A percentile compares a stretch with the other conserved stretches of the same genome.
Conservation (phyloP, 768 basidiomycete species). For the Mycena haematopus region DNA sequence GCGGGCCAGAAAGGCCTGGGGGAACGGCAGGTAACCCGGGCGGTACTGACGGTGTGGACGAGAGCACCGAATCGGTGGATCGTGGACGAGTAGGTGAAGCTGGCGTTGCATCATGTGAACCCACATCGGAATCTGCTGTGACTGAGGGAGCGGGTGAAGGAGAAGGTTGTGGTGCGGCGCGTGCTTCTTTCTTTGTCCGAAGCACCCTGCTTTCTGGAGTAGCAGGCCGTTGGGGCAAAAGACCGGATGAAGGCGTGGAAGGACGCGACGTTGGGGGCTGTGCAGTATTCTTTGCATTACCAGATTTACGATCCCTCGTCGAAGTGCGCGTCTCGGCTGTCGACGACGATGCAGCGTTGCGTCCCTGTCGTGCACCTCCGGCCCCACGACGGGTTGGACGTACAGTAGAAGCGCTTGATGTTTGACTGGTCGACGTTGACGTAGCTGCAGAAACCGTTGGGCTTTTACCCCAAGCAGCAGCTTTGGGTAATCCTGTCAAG, state of each 20-base stretch:
- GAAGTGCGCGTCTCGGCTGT: slow-evolving; percentile 40
- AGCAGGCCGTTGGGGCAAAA: slow-evolving; percentile 48
- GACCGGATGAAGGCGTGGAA: slow-evolving; percentile 53
- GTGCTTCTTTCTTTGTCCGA: slow-evolving; percentile 47
- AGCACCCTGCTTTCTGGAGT: slow-evolving; percentile 46
- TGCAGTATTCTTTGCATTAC: slow-evolving; percentile 50
- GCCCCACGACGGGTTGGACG: slow-evolving; percentile 52
- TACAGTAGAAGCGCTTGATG: slow-evolving; percentile 35
- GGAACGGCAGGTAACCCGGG: slow-evolving; percentile 48
- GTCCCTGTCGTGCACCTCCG: slow-evolving; percentile 53
- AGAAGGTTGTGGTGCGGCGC: slow-evolving; percentile 36
- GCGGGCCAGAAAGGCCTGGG: slow-evolving; percentile 51
- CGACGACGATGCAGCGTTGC: slow-evolving; percentile 37
- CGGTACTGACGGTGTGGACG: slow-evolving; percentile 43
- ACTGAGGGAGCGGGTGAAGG: slow-evolving; percentile 57
- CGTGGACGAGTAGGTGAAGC: slow-evolving; percentile 47
- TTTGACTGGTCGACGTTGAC: slow-evolving; percentile 29
- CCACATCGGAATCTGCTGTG: slow-evolving; percentile 57
- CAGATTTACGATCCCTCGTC: slow-evolving; percentile 39
- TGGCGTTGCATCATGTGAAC: slow-evolving; percentile 51
- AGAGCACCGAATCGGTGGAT: slow-evolving; percentile 45
- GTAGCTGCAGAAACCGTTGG: slow-evolving; percentile 30
- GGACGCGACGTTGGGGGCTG: slow-evolving; percentile 68
- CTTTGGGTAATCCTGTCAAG: slow-evolving; percentile 65
- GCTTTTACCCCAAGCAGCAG: slow-evolving; percentile 67